Conservation (phyloP, 2,329 filamentous ascomycete species). For the Paecilomyces sp. region DNA sequence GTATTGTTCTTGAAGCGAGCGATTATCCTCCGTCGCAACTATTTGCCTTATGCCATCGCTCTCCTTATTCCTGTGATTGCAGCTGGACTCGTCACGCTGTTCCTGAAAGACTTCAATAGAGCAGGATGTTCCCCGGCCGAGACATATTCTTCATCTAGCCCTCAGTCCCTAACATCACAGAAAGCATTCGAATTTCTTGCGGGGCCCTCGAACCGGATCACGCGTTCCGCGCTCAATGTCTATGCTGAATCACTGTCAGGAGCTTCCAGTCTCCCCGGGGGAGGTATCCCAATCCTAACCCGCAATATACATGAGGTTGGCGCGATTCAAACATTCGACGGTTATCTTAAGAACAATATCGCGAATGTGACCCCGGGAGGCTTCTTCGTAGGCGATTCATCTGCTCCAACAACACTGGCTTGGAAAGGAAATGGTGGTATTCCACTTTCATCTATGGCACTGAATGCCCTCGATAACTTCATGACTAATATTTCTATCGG, state of each 20-base stretch:
- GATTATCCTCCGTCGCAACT: conserved; percentile 71
- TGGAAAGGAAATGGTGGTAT: conserved; percentile 62
- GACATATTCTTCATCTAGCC: conserved; percentile 12
- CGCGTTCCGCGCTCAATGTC: conserved; percentile 13
- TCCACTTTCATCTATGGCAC: conserved; percentile 43
- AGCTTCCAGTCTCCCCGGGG: conserved; percentile 20
- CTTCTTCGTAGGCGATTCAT: conserved; percentile 63
- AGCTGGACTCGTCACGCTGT: conserved; percentile 70
- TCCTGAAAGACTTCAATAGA: conserved; percentile 53
- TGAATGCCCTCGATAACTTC: conserved; percentile 60
- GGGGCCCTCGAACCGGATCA: conserved; percentile 26
- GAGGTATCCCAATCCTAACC: conserved; percentile 26
- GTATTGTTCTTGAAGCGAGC: conserved; percentile 73
- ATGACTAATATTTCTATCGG: conserved; percentile 62
- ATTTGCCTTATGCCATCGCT: conserved; percentile 66
- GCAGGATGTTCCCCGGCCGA: conserved; percentile 45
- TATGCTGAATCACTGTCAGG: conserved; percentile 8
- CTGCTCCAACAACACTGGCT: conserved; percentile 57
- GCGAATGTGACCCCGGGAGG: conserved; percentile 68
- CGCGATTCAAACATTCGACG: conserved; percentile 60
- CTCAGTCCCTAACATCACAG: conserved; percentile 21
- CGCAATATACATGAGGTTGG: conserved; percentile 49
- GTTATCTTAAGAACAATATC: conserved; percentile 56
- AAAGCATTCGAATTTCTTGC: conserved; percentile 26
- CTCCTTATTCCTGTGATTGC: conserved; percentile 72